Base-by-base conservation (phyloP, 345 rosid species). In the Acer negundo region DNA sequence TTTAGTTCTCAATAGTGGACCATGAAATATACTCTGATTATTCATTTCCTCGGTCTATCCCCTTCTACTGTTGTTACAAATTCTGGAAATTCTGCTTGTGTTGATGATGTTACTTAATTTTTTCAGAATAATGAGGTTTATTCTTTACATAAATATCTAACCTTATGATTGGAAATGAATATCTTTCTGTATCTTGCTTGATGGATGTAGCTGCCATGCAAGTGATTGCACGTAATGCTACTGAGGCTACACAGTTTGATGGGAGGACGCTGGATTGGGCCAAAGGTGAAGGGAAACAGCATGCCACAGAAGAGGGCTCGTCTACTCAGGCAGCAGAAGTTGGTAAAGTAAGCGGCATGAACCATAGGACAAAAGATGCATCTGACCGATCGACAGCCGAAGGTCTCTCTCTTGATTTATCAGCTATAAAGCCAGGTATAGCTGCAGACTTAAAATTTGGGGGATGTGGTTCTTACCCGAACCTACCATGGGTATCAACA, bases 401-500 rank as follows among this genome's bases (percentile, higher is more conserved):
- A 40, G 87, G 86, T 40, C 67, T 83, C 61, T 78, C 90, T 53
- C 81, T 80, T 40, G 97, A 94, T 85, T 86, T 91, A 67, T 88
- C 95, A 0, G 93, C 91, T 64, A 92, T 96, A 81, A 94, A 89
- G 83, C 99, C 93, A 1, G 99, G 98, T 31, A 91, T 96, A 76
- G 93, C 89, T 77, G 89, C 98, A 0, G 95, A 87, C 51, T 68
- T 96, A 74, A 96, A 94, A 76, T 91, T 96, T 76, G 98, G 97
- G 72, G 98, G 99, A 49, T 89, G 94, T 15, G 99, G 97, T 26
- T 89, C 94, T 15, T 85, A 74, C 51, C 98, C 99, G 9, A 90
- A 94, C 82, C 79, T 96, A 72, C 99, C 98, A 3, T 94, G 99
- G 99, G 98, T 96, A 69, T 96, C 97, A 56, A 90, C 98, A 80